Evolutionary conservation across 768 basidiomycete species (phyloP), one percentile per base, ranked within the genome.

Genomic region (Cyclocybe cylindracea): DNA sequence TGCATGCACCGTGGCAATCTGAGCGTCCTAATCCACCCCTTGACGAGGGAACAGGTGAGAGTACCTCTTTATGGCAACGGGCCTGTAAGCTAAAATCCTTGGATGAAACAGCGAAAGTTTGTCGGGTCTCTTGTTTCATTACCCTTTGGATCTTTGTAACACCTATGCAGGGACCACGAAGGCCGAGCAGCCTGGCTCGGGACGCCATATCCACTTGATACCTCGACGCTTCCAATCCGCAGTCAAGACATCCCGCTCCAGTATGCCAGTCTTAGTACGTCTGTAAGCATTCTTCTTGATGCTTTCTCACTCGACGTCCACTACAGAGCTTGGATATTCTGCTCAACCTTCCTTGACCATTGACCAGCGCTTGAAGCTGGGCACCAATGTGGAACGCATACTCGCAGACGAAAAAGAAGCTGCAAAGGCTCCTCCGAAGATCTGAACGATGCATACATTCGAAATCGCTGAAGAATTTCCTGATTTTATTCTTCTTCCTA

Each of bases 181-280:
- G 53, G 69, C n/a, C 82, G 89, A 3, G 75, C 69, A 18, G 83
- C 88, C 1, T 91, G 89, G 89, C 78, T 91, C 11, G 89, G 89
- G 0, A 80, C 84, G 32, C 65, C 89, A 2, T 86, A 75, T 68
- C 85, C 86, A 1, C 74, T 91, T 16, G 84, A 90, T 60, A 75
- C 89, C 6, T 72, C 78, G 8, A 66, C 56, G 6, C 75, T 91
- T 14, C 82, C 84, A 0, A 50, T 82, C n/a, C 60, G 71, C 41
- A 73, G 66, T 44, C 77, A 80, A 0, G 70, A 78, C 2, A 58
- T 89, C n/a, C 88, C 87, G 0, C 51, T 83, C 16, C 88, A 91
- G 59, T 91, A 91, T 55, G 68, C 82, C 2, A 84, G 79, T 49
- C 73, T 87, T 44, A 79, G 86, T 86, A 60, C 56, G 82, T 70